Conservation (phyloP, 768 basidiomycete genomes). For the Hypsizygus marmoreus region DNA sequence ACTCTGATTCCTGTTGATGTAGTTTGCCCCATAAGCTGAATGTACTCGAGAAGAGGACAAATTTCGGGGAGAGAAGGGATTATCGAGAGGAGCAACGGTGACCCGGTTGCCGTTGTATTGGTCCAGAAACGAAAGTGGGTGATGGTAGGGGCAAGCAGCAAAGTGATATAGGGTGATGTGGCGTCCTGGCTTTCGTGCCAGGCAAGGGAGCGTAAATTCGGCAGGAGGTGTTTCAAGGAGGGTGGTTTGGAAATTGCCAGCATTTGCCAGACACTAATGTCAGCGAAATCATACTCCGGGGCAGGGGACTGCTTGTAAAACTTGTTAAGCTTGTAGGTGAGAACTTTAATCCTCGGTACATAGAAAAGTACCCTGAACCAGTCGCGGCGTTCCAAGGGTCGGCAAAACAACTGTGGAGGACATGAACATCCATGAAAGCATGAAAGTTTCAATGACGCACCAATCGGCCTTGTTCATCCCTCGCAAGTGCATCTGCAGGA, state of each 20-base stretch:
- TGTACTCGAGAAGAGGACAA: neutral
- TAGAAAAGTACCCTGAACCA: constrained; percentile 1
- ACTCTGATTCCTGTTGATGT: neutral
- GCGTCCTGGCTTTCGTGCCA: neutral
- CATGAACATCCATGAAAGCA: neutral
- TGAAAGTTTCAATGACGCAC: neutral
- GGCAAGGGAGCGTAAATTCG: neutral
- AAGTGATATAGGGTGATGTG: neutral
- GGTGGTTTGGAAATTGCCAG: neutral
- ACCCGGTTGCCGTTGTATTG: too few species aligned
- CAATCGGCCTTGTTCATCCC: neutral
- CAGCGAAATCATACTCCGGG: neutral
- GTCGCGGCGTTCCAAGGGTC: neutral
- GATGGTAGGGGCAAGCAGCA: neutral
- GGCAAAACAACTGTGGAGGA: neutral
- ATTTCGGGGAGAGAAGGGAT: neutral
- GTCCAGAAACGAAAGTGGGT: too few species aligned
- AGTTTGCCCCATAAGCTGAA: neutral
- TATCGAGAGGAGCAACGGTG: neutral
- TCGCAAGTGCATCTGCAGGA: neutral
- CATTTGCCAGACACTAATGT: neutral
- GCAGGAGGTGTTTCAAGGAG: neutral
- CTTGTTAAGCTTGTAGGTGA: too few species aligned
- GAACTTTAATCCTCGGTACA: neutral
- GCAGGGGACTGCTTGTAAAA: neutral